Conservation (phyloP, 305 asterid species). For the Fraxinus latifolia region DNA sequence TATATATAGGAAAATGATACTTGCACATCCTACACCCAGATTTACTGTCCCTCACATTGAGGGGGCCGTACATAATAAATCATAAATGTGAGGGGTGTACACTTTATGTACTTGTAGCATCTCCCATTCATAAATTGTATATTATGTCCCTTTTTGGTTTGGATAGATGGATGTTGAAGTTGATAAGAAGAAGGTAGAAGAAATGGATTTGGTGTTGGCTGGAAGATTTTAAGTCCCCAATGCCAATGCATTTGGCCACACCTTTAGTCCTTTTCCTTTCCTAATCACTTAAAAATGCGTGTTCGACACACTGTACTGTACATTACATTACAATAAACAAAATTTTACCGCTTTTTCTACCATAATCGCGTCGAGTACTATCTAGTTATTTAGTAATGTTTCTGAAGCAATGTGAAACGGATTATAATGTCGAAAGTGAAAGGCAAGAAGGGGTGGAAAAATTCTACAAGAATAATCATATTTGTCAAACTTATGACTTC, state of each 20-base stretch:
- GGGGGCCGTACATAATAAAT: too few relatives aligned
- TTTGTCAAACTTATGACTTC: conserved; percentile 47
- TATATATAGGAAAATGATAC: too few relatives aligned
- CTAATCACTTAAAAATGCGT: neutral
- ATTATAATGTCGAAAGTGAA: conserved; percentile 34
- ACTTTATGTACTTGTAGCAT: too few relatives aligned
- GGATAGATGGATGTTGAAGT: neutral
- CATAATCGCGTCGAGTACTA: neutral
- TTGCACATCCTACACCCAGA: too few relatives aligned
- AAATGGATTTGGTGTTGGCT: conserved; percentile 15
- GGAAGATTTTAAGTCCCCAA: conserved; percentile 24
- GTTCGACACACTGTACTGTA: neutral
- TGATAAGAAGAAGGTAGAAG: neutral
- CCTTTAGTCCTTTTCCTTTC: conserved; percentile 33
- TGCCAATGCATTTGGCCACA: conserved; percentile 33
- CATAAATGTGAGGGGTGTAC: too few relatives aligned
- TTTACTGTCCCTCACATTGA: too few relatives aligned
- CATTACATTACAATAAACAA: neutral
- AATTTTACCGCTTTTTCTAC: neutral
- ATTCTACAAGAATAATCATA: conserved; percentile 43
- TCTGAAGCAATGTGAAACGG: conserved; percentile 3
- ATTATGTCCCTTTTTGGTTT: neutral
- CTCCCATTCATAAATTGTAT: neutral
- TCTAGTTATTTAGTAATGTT: neutral
- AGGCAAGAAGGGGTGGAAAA: conserved; percentile 33